Conservation (phyloP, 2,329 filamentous ascomycete genomes). For the Zalaria sp. region DNA sequence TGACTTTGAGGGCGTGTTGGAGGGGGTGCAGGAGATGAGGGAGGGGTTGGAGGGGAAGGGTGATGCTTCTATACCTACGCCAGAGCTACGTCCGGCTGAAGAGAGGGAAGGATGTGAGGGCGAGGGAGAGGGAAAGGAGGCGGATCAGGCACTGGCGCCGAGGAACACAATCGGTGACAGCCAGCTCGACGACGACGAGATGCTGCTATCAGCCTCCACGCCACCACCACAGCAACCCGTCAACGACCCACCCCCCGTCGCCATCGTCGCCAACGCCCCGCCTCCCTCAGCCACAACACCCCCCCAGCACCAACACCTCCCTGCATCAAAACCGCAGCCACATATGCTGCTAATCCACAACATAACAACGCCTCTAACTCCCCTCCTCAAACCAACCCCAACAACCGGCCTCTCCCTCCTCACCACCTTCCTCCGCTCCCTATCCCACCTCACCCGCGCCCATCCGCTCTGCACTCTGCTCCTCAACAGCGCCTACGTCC, state of each 20-base stretch:
- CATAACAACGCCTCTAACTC: too few species aligned
- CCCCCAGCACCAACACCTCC: too few species aligned
- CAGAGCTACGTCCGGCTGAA: not conserved
- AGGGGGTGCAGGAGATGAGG: conserved; percentile 30
- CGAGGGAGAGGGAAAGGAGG: not conserved
- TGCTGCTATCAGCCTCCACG: conserved; percentile 7
- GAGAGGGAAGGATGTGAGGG: not conserved
- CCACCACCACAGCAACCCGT: too few species aligned
- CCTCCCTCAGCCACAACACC: too few species aligned
- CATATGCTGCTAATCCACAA: too few species aligned
- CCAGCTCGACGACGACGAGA: conserved; percentile 23
- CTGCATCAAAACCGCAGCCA: too few species aligned
- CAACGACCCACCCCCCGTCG: too few species aligned
- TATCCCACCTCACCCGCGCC: conserved; percentile 23
- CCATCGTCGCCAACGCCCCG: too few species aligned
- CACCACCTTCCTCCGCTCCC: conserved; percentile 25
- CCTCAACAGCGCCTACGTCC: conserved; percentile 16
- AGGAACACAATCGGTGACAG: conserved; percentile 18
- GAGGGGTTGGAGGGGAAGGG: conserved; percentile 16
- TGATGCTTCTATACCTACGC: not conserved
- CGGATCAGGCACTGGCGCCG: not conserved
- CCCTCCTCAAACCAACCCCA: too few species aligned
- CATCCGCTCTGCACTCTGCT: conserved; percentile 27
- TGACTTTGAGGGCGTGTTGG: conserved; percentile 32
- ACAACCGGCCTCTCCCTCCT: conserved; percentile 23